A percentile compares a stretch with the other conserved stretches of the same genome.
These are phyloP conservation scores for Hippophae tibetana DNA, from an alignment of 306 rosid species.

Conservation along the genomic window DNA sequence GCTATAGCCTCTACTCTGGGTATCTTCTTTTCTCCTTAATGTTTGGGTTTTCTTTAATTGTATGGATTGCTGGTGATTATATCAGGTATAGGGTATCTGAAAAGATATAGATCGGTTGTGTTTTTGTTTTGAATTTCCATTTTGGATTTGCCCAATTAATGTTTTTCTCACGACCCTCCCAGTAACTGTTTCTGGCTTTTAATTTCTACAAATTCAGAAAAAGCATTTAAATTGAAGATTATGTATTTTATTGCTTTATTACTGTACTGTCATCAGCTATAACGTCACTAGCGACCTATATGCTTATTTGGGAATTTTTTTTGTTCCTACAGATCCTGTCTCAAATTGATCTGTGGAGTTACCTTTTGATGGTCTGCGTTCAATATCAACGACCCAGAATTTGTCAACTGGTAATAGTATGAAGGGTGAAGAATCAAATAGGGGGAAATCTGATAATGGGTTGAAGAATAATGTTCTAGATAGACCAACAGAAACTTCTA, in stretches of 20 bases:
- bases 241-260: conserved; percentile 25
- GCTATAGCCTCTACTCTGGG: conserved; percentile 2
- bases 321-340: conserved; percentile 5
- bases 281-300: conserved; percentile 22
- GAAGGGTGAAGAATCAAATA: conserved; percentile 24
- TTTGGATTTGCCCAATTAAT: conserved; percentile 24
- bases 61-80: conserved; percentile 18
- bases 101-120: conserved; percentile 23
- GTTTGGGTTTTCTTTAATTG: conserved; percentile 28
- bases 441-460: conserved; percentile 29
- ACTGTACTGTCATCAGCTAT: conserved; percentile 10
- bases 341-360: conserved; percentile 44
- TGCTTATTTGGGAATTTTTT: conserved; percentile 34
- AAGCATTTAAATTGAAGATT: conserved; percentile 20
- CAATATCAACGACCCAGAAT: conserved; percentile 41
- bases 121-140: conserved; percentile 27
- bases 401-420: conserved; percentile 14
- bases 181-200: conserved; percentile 1
- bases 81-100: conserved; percentile 19
- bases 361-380: conserved; percentile 35
- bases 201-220: background rate
- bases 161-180: conserved; percentile 8
- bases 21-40: conserved; percentile 20
- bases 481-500: conserved; percentile 33
- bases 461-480: conserved; percentile 12